Evolutionary conservation across 2,329 filamentous ascomycete genomes (phyloP).

Genomic region (Pseudodiploospora longispora): DNA sequence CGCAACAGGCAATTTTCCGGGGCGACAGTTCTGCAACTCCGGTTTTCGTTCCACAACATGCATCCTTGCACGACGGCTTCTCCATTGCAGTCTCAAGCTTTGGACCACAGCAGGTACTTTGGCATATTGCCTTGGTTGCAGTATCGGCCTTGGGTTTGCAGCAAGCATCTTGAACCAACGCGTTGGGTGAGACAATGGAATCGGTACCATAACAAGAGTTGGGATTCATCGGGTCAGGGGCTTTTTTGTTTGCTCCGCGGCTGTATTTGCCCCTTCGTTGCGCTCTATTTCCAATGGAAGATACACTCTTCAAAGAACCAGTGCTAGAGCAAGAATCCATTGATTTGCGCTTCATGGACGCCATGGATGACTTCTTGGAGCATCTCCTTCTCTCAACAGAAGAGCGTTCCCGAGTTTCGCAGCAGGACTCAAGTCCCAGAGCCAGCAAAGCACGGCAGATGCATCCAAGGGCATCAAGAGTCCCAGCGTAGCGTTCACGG

Average conservation of each 20-base stretch:
- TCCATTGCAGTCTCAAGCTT: too few relatives aligned
- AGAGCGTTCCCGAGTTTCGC: conserved; percentile 21
- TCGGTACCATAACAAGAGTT: conserved; percentile 9
- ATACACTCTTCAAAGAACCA: conserved; percentile 3
- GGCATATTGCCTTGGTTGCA: too few relatives aligned
- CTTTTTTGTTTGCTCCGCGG: not conserved
- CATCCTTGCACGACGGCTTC: too few relatives aligned
- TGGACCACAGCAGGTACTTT: too few relatives aligned
- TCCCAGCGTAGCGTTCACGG: conserved; percentile 32
- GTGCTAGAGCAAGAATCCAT: conserved; percentile 17
- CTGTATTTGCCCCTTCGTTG: too few relatives aligned
- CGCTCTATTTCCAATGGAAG: conserved; percentile 6
- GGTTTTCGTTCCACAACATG: too few relatives aligned
- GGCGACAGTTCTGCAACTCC: too few relatives aligned
- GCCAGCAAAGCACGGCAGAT: conserved; percentile 45
- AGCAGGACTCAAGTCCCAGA: conserved; percentile 45
- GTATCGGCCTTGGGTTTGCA: too few relatives aligned
- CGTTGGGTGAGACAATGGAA: too few relatives aligned
- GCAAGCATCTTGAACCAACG: too few relatives aligned
- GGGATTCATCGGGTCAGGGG: conserved; percentile 8
- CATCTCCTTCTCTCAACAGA: conserved; percentile 17
- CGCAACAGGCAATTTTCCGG: too few relatives aligned
- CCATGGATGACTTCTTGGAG: conserved; percentile 14
- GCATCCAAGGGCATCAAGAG: conserved; percentile 41
- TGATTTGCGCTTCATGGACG: conserved; percentile 13